These are phyloP conservation scores for Botrytis paeoniae DNA, from an alignment of 2,329 filamentous ascomycete genomes.

Conservation along the genomic window DNA sequence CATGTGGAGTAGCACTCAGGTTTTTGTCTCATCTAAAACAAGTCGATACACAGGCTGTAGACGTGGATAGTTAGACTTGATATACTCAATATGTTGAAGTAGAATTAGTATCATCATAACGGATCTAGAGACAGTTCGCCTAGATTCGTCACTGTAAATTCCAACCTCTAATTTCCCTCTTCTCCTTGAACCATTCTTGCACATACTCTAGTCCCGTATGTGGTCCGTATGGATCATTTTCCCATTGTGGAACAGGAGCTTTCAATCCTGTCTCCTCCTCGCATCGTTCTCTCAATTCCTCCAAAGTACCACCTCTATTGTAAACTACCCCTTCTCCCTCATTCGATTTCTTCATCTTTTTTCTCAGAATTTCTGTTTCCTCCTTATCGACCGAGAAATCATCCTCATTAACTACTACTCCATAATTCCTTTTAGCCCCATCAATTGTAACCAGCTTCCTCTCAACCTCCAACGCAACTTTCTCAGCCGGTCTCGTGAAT, in stretches of 20 bases:
- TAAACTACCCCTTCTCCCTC: neutral
- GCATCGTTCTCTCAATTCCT: neutral
- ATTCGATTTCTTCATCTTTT: neutral
- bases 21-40: neutral
- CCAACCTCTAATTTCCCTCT: neutral
- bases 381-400: conserved; percentile 2
- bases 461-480: conserved; percentile 14
- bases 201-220: conserved; percentile 13
- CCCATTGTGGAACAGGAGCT: conserved; percentile 11
- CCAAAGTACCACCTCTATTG: conserved; percentile 8
- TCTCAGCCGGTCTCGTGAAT: conserved; percentile 5
- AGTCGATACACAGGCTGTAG: neutral
- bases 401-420: conserved; percentile 3
- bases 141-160: neutral
- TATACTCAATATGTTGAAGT: neutral
- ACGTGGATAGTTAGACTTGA: neutral
- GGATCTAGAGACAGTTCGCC: neutral
- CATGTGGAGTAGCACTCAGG: neutral
- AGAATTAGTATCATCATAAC: neutral
- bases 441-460: conserved; percentile 1
- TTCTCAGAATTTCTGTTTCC: neutral
- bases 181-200: conserved; percentile 10
- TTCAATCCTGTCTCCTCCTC: conserved; percentile 10
- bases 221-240: conserved; percentile 13
- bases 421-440: conserved; percentile 2